Evolutionary conservation across 1,139 yeast genomes (phyloP).

Genomic region (Suhomyces choctaworum): DNA sequence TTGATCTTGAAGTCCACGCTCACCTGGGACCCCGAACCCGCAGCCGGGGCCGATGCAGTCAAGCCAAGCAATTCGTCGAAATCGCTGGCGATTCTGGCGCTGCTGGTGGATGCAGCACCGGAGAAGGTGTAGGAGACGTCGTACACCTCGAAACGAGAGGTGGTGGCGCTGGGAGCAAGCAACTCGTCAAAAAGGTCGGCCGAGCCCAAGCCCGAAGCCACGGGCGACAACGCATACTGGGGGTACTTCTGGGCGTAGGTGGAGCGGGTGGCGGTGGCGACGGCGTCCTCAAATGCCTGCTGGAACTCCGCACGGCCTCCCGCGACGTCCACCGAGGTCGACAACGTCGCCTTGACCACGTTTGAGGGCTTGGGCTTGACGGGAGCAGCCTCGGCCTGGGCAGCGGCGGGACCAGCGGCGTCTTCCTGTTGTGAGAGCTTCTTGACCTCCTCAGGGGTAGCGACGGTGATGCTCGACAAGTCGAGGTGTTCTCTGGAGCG

Average conservation of each 20-base stretch:
- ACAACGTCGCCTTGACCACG: constrained; percentile 27
- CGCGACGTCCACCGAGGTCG: constrained; percentile 30
- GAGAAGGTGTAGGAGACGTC: constrained; percentile 32
- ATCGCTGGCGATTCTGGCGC: constrained; percentile 17
- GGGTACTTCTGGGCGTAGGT: constrained; percentile 48
- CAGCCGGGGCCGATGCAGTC: constrained; percentile 14
- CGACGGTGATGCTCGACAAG: constrained; percentile 65
- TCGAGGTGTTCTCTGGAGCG: constrained; percentile 67
- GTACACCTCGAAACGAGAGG: constrained; percentile 55
- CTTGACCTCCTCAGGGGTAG: constrained; percentile 31
- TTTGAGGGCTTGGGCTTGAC: constrained; percentile 32
- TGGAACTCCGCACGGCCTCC: constrained; percentile 31
- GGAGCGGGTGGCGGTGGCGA: constrained; percentile 34
- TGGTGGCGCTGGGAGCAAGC: constrained; percentile 55
- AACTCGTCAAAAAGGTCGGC: constrained; percentile 66
- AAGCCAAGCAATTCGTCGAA: constrained; percentile 53
- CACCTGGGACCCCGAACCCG: constrained; percentile 3
- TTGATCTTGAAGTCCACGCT: constrained; percentile 48
- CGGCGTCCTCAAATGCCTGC: constrained; percentile 32
- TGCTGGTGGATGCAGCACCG: constrained; percentile 14
- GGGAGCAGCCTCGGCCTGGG: constrained; percentile 18
- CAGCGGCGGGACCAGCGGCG: constrained; percentile 12
- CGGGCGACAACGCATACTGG: constrained; percentile 47
- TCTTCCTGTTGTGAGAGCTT: constrained; percentile 18
- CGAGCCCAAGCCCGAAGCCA: constrained; percentile 9